phyloP scores from a whole-genome alignment of 176 grass and related monocot species.

The Echinochloa phyllopogon region DNA sequence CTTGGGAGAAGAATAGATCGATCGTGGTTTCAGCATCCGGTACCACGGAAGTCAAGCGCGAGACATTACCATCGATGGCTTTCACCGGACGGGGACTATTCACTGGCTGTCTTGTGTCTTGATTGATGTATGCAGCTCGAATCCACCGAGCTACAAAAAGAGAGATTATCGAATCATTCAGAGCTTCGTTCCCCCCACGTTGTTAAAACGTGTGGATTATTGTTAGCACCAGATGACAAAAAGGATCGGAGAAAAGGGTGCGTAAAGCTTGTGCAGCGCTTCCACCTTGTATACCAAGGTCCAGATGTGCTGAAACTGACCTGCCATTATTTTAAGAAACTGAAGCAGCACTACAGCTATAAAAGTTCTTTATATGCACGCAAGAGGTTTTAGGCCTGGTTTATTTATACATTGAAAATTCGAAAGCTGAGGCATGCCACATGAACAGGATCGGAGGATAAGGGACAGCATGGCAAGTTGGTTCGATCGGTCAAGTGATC shows the following conservation, averaged over 20 bases:
- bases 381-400: neutral
- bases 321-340: neutral
- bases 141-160: neutral
- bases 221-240: neutral
- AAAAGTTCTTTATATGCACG: neutral
- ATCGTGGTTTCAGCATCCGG: neutral
- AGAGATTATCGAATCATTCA: neutral
- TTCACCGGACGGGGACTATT: neutral
- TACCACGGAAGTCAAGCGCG: neutral
- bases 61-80: neutral
- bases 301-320: neutral
- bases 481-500: constrained; percentile 10
- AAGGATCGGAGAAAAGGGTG: neutral
- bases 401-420: neutral
- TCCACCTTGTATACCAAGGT: neutral
- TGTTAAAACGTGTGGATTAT: neutral
- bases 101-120: neutral
- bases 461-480: constrained; percentile 31
- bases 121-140: neutral
- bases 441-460: neutral
- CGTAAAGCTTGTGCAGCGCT: neutral
- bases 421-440: neutral
- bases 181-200: neutral
- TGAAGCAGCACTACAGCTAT: neutral
- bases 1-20: neutral